These are phyloP conservation scores for Amphibolis antarctica DNA, from an alignment of 106 monocot genomes.

Conservation along the genomic window DNA sequence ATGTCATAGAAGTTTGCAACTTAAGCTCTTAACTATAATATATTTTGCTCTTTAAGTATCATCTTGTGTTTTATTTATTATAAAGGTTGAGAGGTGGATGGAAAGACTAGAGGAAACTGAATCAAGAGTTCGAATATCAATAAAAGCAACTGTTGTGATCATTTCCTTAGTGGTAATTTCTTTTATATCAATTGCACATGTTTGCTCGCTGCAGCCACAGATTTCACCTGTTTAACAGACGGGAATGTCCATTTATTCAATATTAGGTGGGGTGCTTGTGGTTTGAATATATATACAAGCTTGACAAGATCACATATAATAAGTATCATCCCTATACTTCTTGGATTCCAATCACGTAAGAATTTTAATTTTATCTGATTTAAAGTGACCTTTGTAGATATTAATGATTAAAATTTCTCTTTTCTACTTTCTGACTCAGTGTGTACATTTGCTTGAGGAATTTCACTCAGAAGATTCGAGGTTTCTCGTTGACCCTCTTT, in stretches of 20 bases:
- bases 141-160: slow-evolving; percentile 44
- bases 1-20: slow-evolving; percentile 6
- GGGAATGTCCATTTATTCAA: background rate
- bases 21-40: background rate
- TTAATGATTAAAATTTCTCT: slow-evolving; percentile 3
- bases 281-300: slow-evolving; percentile 92
- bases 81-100: slow-evolving; percentile 89
- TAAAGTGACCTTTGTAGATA: background rate
- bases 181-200: background rate
- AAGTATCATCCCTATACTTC: slow-evolving; percentile 96
- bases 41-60: background rate
- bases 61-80: background rate
- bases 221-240: background rate
- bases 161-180: slow-evolving; percentile 54
- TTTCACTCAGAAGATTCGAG: slow-evolving; percentile 59
- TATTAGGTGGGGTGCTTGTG: slow-evolving; percentile 65
- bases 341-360: slow-evolving; percentile 98
- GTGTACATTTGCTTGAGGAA: slow-evolving; percentile 92
- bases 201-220: background rate
- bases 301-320: slow-evolving; percentile 86
- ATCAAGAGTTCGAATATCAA: slow-evolving; percentile 43
- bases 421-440: slow-evolving; percentile 27
- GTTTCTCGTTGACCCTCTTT: slow-evolving; percentile 73
- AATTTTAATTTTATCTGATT: background rate
- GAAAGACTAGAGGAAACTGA: slow-evolving; percentile 83